Base-by-base conservation (phyloP, 306 rosid species). In the Trifolium repens region DNA sequence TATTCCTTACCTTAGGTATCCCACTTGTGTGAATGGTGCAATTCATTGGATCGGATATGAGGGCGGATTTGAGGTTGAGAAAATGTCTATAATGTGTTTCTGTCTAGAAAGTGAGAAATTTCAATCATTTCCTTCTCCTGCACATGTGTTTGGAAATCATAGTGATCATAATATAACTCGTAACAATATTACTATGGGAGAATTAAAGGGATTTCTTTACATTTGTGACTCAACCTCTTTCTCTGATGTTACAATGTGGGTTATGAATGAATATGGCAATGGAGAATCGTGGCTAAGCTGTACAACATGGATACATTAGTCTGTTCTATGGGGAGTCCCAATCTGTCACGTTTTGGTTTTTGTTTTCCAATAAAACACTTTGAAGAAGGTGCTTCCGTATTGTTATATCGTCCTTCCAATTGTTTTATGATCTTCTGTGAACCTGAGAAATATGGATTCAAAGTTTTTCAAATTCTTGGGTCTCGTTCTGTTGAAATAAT, bases 261-360 rank as follows among this genome's bases (percentile, higher is more conserved):
- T 43, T 65, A 77, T 76, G 80, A 55, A 76, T 19, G 16, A 42
- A 1, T 55, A 76, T 57, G 74, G 69, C 0, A n/a, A 57, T 43
- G 59, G 27, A 57, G 80, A 67, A 17, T 77, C 75, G 8, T 72
- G 77, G 77, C n/a, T 59, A 24, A 14, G 16, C 57, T 42, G 30
- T 59, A 26, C 65, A 59, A 5, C 15, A 22, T 58, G 26, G n/a
- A 26, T 58, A 26, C n/a, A 24, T 19, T 5, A 2, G 13, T 19
- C 9, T 1, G 3, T 8, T 3, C 12, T 19, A 8, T 22, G 7
- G 30, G 61, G 30, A 27, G 30, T 27, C 30, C 8, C 32, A 2
- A 4, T 14, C 10, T 8, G 39, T 4, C 5, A 30, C 8, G 1
- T 5, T 5, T 2, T 27, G 65, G 65, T 26, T 30, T 1, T 1